These are phyloP conservation scores for Uronychia binucleata DNA, from an alignment of 73 alveolate species.

Conservation along the genomic window DNA sequence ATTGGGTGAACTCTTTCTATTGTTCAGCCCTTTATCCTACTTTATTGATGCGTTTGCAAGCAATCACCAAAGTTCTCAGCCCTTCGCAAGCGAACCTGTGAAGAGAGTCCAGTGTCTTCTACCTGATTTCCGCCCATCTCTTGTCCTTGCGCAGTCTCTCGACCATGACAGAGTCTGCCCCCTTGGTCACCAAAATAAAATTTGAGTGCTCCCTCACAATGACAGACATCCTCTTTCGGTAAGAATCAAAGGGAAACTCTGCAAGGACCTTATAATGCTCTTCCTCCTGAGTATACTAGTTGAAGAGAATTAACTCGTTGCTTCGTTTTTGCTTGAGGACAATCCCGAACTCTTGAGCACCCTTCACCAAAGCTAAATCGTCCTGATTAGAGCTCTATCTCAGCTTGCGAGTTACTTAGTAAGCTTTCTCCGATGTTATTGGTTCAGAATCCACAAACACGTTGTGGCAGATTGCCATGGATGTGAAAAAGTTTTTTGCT, in stretches of 20 bases:
- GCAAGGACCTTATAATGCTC: background rate
- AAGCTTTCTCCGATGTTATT: background rate
- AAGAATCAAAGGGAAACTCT: slow-evolving; percentile 18
- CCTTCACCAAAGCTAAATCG: slow-evolving; percentile 76
- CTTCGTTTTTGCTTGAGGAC: no score
- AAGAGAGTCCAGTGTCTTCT: background rate
- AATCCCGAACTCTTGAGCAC: slow-evolving; percentile 66
- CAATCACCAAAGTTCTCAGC: slow-evolving; percentile 55
- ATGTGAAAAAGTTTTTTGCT: background rate
- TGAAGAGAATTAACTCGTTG: background rate
- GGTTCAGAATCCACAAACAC: background rate
- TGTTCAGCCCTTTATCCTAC: slow-evolving; percentile 12
- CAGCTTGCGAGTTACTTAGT: background rate
- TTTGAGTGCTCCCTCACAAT: slow-evolving; percentile 65
- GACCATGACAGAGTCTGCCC: slow-evolving; percentile 81
- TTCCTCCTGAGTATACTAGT: background rate
- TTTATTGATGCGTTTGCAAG: background rate
- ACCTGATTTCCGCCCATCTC: background rate
- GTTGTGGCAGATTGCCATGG: background rate
- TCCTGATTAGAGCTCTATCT: slow-evolving; percentile 15
- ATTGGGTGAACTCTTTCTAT: slow-evolving; percentile 23
- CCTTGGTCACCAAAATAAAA: slow-evolving; percentile 60
- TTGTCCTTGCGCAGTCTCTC: slow-evolving; percentile 17
- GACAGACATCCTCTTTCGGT: slow-evolving; percentile 89
- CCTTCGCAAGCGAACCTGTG: slow-evolving; percentile 54